Conservation (phyloP, 2,329 filamentous ascomycete species). For the Alternaria rosae region DNA sequence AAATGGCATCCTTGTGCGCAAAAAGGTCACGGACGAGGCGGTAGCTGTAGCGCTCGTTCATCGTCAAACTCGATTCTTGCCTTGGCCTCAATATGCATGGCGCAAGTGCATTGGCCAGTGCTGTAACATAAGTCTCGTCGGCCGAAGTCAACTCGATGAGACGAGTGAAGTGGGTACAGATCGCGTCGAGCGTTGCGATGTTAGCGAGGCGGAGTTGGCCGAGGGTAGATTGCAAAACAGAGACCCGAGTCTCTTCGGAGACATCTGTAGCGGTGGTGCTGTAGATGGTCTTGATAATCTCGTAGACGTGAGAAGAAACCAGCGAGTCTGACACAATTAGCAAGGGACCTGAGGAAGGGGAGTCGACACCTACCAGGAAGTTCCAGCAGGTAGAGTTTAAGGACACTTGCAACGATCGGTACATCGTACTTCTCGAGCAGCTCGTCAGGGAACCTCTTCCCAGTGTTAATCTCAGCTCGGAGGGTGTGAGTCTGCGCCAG, state of each 20-base stretch:
- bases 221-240: constrained; percentile 93
- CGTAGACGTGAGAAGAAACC: constrained; percentile 97
- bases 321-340: constrained; percentile 75
- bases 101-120: constrained; percentile 77
- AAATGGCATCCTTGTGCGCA: constrained; percentile 92
- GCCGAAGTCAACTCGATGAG: constrained; percentile 96
- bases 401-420: constrained; percentile 87
- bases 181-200: constrained; percentile 97
- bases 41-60: constrained; percentile 94
- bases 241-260: constrained; percentile 78
- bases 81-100: constrained; percentile 89
- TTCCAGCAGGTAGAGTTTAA: constrained; percentile 95
- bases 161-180: constrained; percentile 97
- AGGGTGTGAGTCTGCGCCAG: constrained; percentile 84
- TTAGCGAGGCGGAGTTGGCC: constrained; percentile 94
- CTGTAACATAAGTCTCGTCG: constrained; percentile 81
- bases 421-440: constrained; percentile 88
- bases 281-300: constrained; percentile 98
- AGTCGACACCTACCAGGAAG: constrained; percentile 74
- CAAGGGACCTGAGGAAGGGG: not conserved
- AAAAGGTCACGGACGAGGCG: constrained; percentile 92
- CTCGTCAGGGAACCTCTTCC: constrained; percentile 78
- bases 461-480: constrained; percentile 83
- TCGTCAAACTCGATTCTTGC: constrained; percentile 85
- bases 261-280: constrained; percentile 74